phyloP scores from a whole-genome alignment of 2,329 filamentous ascomycete genomes.

The Aureobasidium sp. region DNA sequence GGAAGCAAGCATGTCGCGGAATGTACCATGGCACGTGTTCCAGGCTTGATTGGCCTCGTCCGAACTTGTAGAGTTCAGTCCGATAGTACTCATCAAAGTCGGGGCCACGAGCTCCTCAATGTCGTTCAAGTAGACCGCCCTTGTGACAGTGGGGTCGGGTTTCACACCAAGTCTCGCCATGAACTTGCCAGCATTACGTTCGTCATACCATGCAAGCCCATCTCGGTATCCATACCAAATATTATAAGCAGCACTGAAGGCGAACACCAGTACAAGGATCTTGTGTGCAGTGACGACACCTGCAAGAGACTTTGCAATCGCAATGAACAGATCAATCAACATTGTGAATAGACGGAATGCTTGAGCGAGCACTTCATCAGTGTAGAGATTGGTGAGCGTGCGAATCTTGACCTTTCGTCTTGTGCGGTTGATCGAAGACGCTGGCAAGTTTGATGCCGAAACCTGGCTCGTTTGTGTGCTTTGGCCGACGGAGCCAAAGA shows the following conservation, averaged over 20 bases:
- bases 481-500: slow-evolving; percentile 68
- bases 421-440: slow-evolving; percentile 3
- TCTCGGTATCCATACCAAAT: slow-evolving; percentile 66
- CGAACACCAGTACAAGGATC: slow-evolving; percentile 61
- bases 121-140: slow-evolving; percentile 74
- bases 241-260: slow-evolving; percentile 64
- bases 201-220: slow-evolving; percentile 72
- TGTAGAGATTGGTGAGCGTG: slow-evolving; percentile 23
- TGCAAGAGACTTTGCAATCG: slow-evolving; percentile 23
- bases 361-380: slow-evolving; percentile 23
- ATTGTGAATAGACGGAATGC: slow-evolving; percentile 22
- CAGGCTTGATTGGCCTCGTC: slow-evolving; percentile 12
- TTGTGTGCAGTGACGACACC: slow-evolving; percentile 51
- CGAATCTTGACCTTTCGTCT: slow-evolving; percentile 5
- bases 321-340: slow-evolving; percentile 37
- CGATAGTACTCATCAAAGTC: slow-evolving; percentile 16
- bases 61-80: slow-evolving; percentile 17
- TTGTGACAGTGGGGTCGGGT: slow-evolving; percentile 74
- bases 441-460: slow-evolving; percentile 13
- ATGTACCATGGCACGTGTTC: slow-evolving; percentile 26
- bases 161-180: slow-evolving; percentile 75
- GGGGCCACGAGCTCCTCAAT: slow-evolving; percentile 53
- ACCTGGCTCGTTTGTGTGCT: slow-evolving; percentile 52
- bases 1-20: slow-evolving; percentile 21
- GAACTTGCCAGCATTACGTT: slow-evolving; percentile 69